Conservation (phyloP, 2,329 filamentous ascomycete genomes). For the Curvularia hawaiiensis region DNA sequence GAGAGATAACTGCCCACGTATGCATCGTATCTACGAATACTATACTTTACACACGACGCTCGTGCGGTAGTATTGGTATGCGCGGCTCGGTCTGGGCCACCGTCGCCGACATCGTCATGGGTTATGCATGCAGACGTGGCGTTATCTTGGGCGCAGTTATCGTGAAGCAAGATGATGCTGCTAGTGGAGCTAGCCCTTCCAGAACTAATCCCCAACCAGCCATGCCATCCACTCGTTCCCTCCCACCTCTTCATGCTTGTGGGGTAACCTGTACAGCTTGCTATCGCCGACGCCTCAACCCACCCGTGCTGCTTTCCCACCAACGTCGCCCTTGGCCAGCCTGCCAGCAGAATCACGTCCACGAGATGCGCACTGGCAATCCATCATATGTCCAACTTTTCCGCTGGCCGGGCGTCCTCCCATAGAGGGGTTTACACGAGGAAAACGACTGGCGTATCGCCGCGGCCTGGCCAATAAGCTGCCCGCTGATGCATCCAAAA, state of each 20-base stretch:
- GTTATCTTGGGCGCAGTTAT: conserved; percentile 29
- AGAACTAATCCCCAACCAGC: conserved; percentile 17
- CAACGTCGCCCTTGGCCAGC: conserved; percentile 11
- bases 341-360: conserved; percentile 8
- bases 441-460: neutral
- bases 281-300: conserved; percentile 18
- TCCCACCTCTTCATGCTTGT: conserved; percentile 21
- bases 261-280: conserved; percentile 24
- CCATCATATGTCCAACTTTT: conserved; percentile 32
- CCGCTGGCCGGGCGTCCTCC: conserved; percentile 32
- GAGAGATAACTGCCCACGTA: neutral
- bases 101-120: conserved; percentile 22
- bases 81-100: conserved; percentile 1
- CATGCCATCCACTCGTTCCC: conserved; percentile 19
- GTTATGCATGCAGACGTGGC: conserved; percentile 22
- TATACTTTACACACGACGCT: neutral
- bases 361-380: conserved; percentile 15
- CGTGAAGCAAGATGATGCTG: conserved; percentile 30
- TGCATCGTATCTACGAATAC: neutral
- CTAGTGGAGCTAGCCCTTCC: conserved; percentile 8
- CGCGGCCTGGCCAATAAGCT: conserved; percentile 28
- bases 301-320: conserved; percentile 11
- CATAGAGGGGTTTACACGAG: conserved; percentile 26
- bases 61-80: conserved; percentile 6
- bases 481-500: conserved; percentile 21